phyloP scores from a whole-genome alignment of 345 rosid genomes.

The Gossypium mustelinum region DNA sequence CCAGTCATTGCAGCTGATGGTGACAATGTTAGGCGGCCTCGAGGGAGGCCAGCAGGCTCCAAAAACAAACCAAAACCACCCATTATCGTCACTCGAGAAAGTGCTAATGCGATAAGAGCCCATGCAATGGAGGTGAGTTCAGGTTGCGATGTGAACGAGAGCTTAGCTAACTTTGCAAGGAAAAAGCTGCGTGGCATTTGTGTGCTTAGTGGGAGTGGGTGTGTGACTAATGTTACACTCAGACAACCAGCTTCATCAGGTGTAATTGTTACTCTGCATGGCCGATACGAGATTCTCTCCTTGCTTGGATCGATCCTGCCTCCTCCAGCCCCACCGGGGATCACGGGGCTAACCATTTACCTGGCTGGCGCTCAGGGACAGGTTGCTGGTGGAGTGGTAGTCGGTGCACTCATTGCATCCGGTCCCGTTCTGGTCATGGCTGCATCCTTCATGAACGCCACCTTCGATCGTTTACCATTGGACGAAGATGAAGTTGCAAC shows the following conservation, averaged over 20 bases:
- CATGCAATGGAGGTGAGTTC: constrained; percentile 91
- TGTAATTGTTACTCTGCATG: constrained; percentile 79
- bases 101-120: constrained; percentile 76
- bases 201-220: constrained; percentile 80
- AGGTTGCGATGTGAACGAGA: constrained; percentile 77
- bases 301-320: constrained; percentile 89
- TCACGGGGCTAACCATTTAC: constrained; percentile 80
- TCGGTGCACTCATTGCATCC: constrained; percentile 78
- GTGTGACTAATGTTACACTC: constrained; percentile 80
- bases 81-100: constrained; percentile 71
- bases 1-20: constrained; percentile 55
- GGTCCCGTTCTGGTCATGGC: constrained; percentile 93
- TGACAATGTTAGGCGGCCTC: constrained; percentile 58
- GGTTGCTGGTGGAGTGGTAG: constrained; percentile 88
- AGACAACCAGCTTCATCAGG: constrained; percentile 82
- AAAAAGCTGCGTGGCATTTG: constrained; percentile 80
- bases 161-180: constrained; percentile 64
- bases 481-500: constrained; percentile 68
- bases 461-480: constrained; percentile 83
- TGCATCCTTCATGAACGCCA: constrained; percentile 86
- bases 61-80: constrained; percentile 97
- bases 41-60: constrained; percentile 93
- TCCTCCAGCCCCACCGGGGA: constrained; percentile 82
- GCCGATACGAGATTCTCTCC: constrained; percentile 90
- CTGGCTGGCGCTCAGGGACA: constrained; percentile 90